Percentiles rank a stretch among this genome's conserved stretches.
Conservation (phyloP, 495 filamentous ascomycete species). For the Parathielavia hyrcaniae region DNA sequence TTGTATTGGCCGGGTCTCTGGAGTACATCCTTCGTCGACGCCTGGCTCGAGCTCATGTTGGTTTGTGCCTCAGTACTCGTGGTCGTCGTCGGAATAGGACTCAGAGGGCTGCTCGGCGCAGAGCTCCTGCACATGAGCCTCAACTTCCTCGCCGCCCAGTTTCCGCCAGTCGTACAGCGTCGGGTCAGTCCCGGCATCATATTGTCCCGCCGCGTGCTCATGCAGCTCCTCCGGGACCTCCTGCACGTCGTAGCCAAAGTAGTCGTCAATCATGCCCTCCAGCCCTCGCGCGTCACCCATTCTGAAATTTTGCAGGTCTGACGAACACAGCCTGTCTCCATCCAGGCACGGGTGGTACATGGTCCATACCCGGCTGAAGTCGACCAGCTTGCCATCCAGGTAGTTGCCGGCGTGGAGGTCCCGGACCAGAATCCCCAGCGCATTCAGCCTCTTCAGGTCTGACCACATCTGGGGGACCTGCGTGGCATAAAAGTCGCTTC, state of each 20-base stretch:
- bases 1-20: too few relatives aligned
- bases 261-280: background rate
- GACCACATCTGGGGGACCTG: slow-evolving; percentile 7
- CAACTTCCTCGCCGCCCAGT: background rate
- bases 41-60: too few relatives aligned
- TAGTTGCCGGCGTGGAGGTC: slow-evolving; percentile 15
- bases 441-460: slow-evolving; percentile 13
- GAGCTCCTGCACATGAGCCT: background rate
- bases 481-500: background rate
- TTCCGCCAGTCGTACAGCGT: slow-evolving; percentile 3
- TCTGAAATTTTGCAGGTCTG: background rate
- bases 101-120: too few relatives aligned
- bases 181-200: background rate
- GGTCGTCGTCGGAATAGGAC: too few relatives aligned
- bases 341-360: background rate
- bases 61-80: too few relatives aligned
- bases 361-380: slow-evolving; percentile 22
- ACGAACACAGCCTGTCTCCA: too few relatives aligned
- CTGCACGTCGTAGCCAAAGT: background rate
- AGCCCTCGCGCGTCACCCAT: background rate
- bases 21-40: too few relatives aligned
- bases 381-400: slow-evolving; percentile 15
- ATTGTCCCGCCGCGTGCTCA: background rate
- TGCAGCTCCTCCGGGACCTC: background rate
- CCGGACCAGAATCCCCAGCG: slow-evolving; percentile 14